Base-by-base conservation (phyloP, 257 asterid genomes). In the Fraxinus pennsylvanica region DNA sequence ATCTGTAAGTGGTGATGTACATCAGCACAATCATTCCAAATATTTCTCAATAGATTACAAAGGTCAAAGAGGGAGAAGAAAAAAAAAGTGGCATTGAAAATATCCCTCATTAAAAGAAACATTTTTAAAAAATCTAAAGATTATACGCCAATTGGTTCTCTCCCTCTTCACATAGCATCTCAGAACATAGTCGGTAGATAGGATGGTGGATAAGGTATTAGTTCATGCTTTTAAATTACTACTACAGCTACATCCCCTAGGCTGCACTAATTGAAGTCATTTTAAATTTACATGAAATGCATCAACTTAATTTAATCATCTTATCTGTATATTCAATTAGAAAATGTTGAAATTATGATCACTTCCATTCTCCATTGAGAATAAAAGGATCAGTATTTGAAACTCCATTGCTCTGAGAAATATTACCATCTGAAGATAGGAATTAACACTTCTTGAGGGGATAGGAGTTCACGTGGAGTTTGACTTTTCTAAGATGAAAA, bases 371-470 rank as follows among this genome's bases (percentile, higher is more conserved):
- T 47, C 57, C 57, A 3, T 47, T 14, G 57, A 47, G 7, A 47
- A 47, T 15, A 5, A 47, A 47, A 47, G 57, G 21, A 14, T 14
- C 57, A 47, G 17, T 45, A 43, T 45, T 52, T 19, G 5, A 52
- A 52, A 52, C 25, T 52, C 65, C 65, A n/a, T 54, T 54, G 65
- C 65, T 19, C 65, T n/a, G 65, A n/a, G 65, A 54, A 54, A 54
- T 54, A n/a, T 54, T 17, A 54, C 27, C 65, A 54, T 54, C 4
- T 54, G 29, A 54, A 17, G 25, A 54, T 19, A 54, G 12, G 65
- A 54, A 54, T 54, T n/a, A 54, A 54, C 27, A 54, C 9, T 54
- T 6, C 1, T 54, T 6, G 0, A 54, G 3, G 10, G 27, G 65
- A 54, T n/a, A n/a, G 25, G 29, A n/a, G 27, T n/a, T 54, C n/a